These are phyloP conservation scores for Cymbidium sinense DNA, from an alignment of 106 monocot species.

Conservation along the genomic window DNA sequence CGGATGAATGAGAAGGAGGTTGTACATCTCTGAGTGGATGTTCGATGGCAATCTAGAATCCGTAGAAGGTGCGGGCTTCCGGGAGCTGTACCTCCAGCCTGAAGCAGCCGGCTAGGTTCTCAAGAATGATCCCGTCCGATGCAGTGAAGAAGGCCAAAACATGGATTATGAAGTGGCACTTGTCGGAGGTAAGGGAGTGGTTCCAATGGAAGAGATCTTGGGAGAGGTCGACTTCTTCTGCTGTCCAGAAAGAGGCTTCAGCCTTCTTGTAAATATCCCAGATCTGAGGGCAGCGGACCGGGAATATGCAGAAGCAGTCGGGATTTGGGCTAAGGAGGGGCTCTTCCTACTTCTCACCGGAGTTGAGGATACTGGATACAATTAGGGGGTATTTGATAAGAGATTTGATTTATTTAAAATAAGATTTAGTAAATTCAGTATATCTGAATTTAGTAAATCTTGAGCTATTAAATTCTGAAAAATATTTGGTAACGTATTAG, in stretches of 20 bases:
- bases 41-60: constrained; percentile 80
- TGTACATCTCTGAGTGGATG: constrained; percentile 74
- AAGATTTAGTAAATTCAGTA: no score
- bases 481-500: no score
- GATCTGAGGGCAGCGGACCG: constrained; percentile 65
- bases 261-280: constrained; percentile 99
- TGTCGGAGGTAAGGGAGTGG: constrained; percentile 43
- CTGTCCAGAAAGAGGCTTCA: constrained; percentile 94
- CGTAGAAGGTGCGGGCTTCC: constrained; percentile 64
- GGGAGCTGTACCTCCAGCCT: constrained; percentile 49
- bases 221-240: constrained; percentile 91
- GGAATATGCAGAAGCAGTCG: constrained; percentile 95
- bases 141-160: constrained; percentile 94
- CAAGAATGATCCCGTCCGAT: constrained; percentile 79
- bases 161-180: constrained; percentile 86
- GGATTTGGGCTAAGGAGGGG: constrained; percentile 58
- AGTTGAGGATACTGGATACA: no score
- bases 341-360: constrained; percentile 35
- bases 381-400: no score
- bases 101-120: constrained; percentile 74
- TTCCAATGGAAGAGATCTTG: constrained; percentile 62
- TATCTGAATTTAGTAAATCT: no score
- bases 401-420: no score
- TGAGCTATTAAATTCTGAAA: no score
- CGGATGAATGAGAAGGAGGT: constrained; percentile 61